These are phyloP conservation scores for Brachypodium distachyon DNA, from an alignment of 202 grass and related monocot species.

Conservation along the genomic window DNA sequence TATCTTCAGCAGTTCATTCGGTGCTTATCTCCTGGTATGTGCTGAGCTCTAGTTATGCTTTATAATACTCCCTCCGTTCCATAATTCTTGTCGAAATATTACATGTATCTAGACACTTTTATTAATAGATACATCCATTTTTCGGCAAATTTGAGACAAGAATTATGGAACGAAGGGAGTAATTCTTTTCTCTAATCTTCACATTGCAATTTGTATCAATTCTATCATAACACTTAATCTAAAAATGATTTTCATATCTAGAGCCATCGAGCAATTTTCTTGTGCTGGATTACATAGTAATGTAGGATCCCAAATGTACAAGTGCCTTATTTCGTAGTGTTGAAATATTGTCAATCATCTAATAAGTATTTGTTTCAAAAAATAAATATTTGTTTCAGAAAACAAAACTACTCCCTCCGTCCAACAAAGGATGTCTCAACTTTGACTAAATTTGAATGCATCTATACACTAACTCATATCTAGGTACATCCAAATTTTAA, in stretches of 20 bases:
- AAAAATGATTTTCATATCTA: background rate
- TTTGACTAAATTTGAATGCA: no score
- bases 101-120: no score
- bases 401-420: no score
- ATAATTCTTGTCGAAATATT: no score
- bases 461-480: no score
- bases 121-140: no score
- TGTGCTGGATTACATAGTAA: background rate
- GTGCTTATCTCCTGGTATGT: conserved; percentile 79
- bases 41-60: background rate
- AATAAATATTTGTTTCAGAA: no score
- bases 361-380: background rate
- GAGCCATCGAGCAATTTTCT: background rate
- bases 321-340: background rate
- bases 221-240: background rate
- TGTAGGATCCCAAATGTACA: background rate
- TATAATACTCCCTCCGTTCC: no score
- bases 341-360: background rate
- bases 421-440: no score
- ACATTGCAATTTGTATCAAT: background rate
- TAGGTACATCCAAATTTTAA: no score
- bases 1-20: conserved; percentile 73
- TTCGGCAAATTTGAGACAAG: no score
- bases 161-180: no score
- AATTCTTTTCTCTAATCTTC: background rate